These are phyloP conservation scores for Microsporum audouinii DNA, from an alignment of 2,329 filamentous ascomycete species.

Conservation along the genomic window DNA sequence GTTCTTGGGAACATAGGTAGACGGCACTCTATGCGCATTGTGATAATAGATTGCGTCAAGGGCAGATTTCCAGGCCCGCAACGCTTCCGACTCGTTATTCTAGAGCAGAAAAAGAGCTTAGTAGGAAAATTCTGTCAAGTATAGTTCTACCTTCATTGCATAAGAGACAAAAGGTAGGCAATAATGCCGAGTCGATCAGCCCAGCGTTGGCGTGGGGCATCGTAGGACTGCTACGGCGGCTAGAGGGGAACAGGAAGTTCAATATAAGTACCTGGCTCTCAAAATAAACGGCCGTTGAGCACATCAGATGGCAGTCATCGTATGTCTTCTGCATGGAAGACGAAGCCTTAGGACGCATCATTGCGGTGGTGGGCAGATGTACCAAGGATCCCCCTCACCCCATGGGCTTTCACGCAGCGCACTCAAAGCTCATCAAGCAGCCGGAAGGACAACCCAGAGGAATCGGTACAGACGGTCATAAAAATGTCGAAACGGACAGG, in stretches of 20 bases:
- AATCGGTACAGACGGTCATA: not conserved
- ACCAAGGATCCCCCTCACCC: not conserved
- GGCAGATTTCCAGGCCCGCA: slow-evolving; percentile 79
- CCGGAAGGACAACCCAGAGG: not conserved
- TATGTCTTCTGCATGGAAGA: slow-evolving; percentile 90
- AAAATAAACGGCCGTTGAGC: slow-evolving; percentile 92
- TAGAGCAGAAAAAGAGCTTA: slow-evolving; percentile 28
- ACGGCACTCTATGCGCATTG: slow-evolving; percentile 61
- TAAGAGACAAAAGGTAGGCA: slow-evolving; percentile 1
- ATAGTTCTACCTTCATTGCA: not conserved
- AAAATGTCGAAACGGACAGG: not conserved
- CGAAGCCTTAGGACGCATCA: slow-evolving; percentile 48
- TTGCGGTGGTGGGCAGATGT: slow-evolving; percentile 16
- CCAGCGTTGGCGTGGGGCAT: no score
- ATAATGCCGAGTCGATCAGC: not conserved
- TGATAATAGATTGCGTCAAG: slow-evolving; percentile 82
- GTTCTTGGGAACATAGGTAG: slow-evolving; percentile 57
- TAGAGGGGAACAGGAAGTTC: not conserved
- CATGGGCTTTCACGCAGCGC: not conserved
- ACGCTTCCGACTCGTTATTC: slow-evolving; percentile 84
- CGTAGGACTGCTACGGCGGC: no score
- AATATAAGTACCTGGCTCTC: slow-evolving; percentile 62
- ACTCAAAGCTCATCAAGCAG: not conserved
- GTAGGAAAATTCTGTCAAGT: not conserved
- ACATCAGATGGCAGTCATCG: slow-evolving; percentile 89